These are phyloP conservation scores for Berberis vulgaris DNA, from an alignment of 164 flowering plant genomes.

Conservation along the genomic window DNA sequence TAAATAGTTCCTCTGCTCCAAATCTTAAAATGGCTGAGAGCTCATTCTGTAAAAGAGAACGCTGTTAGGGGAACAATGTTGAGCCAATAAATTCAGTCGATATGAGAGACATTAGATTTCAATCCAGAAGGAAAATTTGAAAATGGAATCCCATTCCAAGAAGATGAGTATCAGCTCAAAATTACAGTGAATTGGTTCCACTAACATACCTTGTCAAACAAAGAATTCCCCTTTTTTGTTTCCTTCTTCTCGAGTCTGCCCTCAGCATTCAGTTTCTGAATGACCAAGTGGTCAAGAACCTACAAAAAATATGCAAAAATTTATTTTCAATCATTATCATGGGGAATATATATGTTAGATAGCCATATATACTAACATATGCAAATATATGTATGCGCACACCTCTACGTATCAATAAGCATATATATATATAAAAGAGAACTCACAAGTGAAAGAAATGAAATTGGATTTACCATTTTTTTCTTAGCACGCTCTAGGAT, in stretches of 20 bases:
- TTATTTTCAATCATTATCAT: background rate
- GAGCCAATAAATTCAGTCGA: no score
- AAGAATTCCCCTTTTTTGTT: slow-evolving; percentile 68
- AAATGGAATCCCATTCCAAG: background rate
- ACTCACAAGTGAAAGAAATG: background rate
- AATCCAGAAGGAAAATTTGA: no score
- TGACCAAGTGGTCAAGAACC: slow-evolving; percentile 98
- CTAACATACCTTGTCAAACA: slow-evolving; percentile 81
- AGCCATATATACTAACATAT: background rate
- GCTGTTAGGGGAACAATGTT: background rate
- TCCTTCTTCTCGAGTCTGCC: slow-evolving; percentile 96
- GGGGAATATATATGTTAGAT: background rate
- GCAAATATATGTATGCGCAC: background rate
- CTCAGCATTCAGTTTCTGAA: slow-evolving; percentile 96
- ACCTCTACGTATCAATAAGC: no score
- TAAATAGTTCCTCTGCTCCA: slow-evolving; percentile 97
- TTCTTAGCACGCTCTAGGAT: slow-evolving; percentile 96
- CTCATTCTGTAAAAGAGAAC: slow-evolving; percentile 59
- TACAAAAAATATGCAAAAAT: slow-evolving; percentile 11
- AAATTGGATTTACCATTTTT: slow-evolving; percentile 60
- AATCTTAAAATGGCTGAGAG: slow-evolving; percentile 94
- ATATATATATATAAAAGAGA: background rate
- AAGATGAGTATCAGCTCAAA: background rate
- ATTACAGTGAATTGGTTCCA: background rate
- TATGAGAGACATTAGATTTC: no score